A percentile compares a stretch with the other conserved stretches of the same genome.
Conservation (phyloP, 2,329 filamentous ascomycete species). For the Aspergillus pseudoglaucus region DNA sequence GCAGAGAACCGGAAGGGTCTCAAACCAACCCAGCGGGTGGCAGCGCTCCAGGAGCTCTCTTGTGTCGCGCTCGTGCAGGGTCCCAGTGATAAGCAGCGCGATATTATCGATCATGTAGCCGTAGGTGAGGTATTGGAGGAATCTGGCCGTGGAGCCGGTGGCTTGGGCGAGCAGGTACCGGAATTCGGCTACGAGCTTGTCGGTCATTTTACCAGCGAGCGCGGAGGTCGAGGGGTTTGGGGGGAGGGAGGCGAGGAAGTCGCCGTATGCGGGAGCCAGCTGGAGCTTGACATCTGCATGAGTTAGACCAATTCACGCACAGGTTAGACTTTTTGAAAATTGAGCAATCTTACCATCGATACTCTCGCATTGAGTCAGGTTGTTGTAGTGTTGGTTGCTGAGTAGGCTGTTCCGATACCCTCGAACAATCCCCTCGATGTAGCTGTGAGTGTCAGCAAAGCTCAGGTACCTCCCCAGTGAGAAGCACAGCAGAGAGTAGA, state of each 20-base stretch:
- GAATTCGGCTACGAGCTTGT: constrained; percentile 97
- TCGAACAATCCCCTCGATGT: constrained; percentile 93
- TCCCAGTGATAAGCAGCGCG: constrained; percentile 93
- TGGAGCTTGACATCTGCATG: constrained; percentile 87
- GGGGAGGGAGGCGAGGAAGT: constrained; percentile 87
- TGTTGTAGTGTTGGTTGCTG: constrained; percentile 84
- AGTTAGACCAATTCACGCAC: neutral
- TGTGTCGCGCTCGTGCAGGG: constrained; percentile 93
- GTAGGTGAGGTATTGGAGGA: constrained; percentile 97
- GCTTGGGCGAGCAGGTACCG: constrained; percentile 93
- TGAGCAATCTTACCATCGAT: constrained; percentile 67
- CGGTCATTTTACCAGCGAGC: constrained; percentile 89
- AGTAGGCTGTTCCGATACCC: constrained; percentile 93
- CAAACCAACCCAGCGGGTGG: constrained; percentile 96
- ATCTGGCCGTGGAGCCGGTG: constrained; percentile 81
- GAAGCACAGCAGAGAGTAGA: neutral
- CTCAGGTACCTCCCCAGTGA: neutral
- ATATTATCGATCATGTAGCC: constrained; percentile 99
- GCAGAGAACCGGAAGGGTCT: constrained; percentile 96
- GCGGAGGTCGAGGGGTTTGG: constrained; percentile 95
- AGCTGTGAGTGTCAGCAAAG: constrained; percentile 49
- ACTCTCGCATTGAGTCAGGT: constrained; percentile 94
- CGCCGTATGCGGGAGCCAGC: constrained; percentile 91
- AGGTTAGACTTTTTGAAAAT: neutral
- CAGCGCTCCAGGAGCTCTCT: constrained; percentile 91